Percentiles rank a stretch among this genome's conserved stretches.
These are phyloP conservation scores for Termitomyces sp. DNA, from an alignment of 768 basidiomycete genomes.

Conservation along the genomic window DNA sequence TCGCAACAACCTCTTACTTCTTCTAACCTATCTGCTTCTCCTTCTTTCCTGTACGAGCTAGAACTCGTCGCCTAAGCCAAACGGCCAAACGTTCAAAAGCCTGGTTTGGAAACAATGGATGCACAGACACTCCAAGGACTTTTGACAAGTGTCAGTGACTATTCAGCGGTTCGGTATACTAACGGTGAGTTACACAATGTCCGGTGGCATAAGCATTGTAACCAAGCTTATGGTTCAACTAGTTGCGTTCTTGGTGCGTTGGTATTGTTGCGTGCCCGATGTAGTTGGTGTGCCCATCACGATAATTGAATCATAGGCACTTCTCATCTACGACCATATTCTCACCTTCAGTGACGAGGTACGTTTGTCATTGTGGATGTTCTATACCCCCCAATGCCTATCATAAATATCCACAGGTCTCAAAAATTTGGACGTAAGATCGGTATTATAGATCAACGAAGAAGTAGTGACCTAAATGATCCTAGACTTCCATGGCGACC, in stretches of 20 bases:
- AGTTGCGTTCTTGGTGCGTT: slow-evolving; percentile 4
- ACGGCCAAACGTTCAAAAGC: background rate
- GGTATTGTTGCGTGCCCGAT: background rate
- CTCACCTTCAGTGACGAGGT: slow-evolving; percentile 5
- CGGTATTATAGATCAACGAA: background rate
- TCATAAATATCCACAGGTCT: background rate
- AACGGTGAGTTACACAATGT: background rate
- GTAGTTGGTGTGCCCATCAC: background rate
- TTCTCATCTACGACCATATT: slow-evolving; percentile 2
- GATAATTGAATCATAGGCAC: background rate
- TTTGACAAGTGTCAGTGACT: background rate
- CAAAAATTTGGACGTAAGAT: background rate
- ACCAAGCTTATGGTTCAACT: background rate
- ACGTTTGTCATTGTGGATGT: background rate
- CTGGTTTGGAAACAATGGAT: background rate
- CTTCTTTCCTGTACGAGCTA: too few species aligned
- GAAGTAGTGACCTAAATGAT: background rate
- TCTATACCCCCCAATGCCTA: background rate
- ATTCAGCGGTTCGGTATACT: slow-evolving; percentile 3
- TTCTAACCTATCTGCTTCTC: too few species aligned
- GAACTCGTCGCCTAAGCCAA: background rate
- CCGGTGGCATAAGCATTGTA: background rate
- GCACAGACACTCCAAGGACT: background rate
- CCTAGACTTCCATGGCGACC: slow-evolving; percentile 1
- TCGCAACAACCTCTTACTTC: background rate